phyloP scores from a whole-genome alignment of 768 basidiomycete species.

The Xanthoconium stramineum region DNA sequence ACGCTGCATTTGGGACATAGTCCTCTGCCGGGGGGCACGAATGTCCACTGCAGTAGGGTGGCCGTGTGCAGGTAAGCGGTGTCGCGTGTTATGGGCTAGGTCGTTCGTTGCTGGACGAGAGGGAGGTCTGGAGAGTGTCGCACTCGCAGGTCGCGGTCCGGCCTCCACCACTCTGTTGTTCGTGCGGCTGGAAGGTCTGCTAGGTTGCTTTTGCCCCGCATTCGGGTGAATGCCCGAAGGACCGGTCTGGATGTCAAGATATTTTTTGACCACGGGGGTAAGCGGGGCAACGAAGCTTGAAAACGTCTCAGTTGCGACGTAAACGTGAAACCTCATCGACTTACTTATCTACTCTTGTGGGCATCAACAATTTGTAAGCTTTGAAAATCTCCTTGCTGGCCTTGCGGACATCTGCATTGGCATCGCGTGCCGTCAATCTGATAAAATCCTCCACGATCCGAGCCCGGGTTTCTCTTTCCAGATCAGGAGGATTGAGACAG shows the following conservation, averaged over 20 bases:
- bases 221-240: conserved; percentile 2
- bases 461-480: conserved; percentile 65
- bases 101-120: conserved; percentile 3
- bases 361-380: conserved; percentile 69
- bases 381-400: conserved; percentile 69
- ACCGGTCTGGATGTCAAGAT: conserved; percentile 50
- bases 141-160: conserved; percentile 8
- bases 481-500: conserved; percentile 73
- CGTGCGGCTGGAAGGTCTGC: conserved; percentile 24
- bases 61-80: conserved; percentile 2
- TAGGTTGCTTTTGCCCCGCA: conserved; percentile 15
- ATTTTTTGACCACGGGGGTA: conserved; percentile 73
- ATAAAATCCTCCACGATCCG: conserved; percentile 71
- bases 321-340: conserved; percentile 15
- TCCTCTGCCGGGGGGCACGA: conserved; percentile 18
- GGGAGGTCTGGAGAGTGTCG: conserved; percentile 11
- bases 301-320: conserved; percentile 5
- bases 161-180: conserved; percentile 13
- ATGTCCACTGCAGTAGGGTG: not conserved
- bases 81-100: conserved; percentile 1
- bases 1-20: conserved; percentile 18
- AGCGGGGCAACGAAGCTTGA: conserved; percentile 69
- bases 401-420: conserved; percentile 73
- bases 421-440: conserved; percentile 62
- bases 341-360: conserved; percentile 64